Percentiles rank a stretch among this genome's conserved stretches.
These are phyloP conservation scores for Akanthomyces dipterigenus DNA, from an alignment of 2,329 filamentous ascomycete species.

Conservation along the genomic window DNA sequence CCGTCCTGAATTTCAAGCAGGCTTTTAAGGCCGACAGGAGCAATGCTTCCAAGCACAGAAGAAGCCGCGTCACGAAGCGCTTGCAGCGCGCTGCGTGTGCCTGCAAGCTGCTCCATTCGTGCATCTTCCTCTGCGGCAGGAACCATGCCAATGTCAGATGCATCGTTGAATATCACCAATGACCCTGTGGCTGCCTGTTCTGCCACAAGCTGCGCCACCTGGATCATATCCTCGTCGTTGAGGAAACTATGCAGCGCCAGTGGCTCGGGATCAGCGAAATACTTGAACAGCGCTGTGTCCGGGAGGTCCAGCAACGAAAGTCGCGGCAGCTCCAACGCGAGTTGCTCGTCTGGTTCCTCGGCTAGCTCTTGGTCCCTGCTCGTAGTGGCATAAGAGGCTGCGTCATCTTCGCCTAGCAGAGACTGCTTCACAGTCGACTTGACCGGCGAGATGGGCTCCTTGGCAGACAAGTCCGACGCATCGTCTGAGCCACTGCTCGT, in stretches of 20 bases:
- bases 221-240: conserved; percentile 55
- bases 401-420: conserved; percentile 42
- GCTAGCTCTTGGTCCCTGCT: conserved; percentile 41
- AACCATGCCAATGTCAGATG: conserved; percentile 14
- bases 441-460: conserved; percentile 42
- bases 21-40: conserved; percentile 35
- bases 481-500: conserved; percentile 51
- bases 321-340: conserved; percentile 42
- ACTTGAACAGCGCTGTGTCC: conserved; percentile 45
- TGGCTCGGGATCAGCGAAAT: conserved; percentile 55
- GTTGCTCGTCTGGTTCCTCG: conserved; percentile 40
- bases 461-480: conserved; percentile 43
- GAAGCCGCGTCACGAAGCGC: conserved; percentile 40
- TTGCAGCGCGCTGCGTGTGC: conserved; percentile 42
- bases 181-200: conserved; percentile 57
- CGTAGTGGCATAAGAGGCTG: conserved; percentile 44
- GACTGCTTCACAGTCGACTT: conserved; percentile 39
- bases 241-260: conserved; percentile 37
- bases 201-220: conserved; percentile 63
- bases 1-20: conserved; percentile 53
- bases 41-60: conserved; percentile 33
- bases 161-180: conserved; percentile 28
- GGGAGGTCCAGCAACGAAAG: conserved; percentile 41
- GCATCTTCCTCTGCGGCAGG: conserved; percentile 21
- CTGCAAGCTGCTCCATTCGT: conserved; percentile 35